These are phyloP conservation scores for Sanguinoderma infundibulare DNA, from an alignment of 1,284 basidiomycete species.

Conservation along the genomic window DNA sequence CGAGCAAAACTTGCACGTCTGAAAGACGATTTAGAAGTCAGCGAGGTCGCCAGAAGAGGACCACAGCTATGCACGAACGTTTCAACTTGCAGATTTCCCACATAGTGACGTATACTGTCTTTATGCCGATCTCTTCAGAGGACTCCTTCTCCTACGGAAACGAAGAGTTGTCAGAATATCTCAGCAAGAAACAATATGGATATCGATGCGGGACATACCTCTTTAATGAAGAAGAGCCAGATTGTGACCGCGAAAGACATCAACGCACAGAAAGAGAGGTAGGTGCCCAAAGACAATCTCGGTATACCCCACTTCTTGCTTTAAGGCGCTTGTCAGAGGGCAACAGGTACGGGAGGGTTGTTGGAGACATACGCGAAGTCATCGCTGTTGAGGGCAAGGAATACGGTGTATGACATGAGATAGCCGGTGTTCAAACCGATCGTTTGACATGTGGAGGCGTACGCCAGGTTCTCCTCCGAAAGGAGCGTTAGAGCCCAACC, in stretches of 20 bases:
- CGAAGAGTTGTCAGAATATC: not conserved
- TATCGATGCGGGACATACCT: constrained; percentile 63
- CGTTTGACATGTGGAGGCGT: constrained; percentile 98
- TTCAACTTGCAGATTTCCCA: constrained; percentile 92
- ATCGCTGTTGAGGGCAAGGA: constrained; percentile 95
- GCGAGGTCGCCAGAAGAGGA: not conserved
- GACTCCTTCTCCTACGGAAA: constrained; percentile 69
- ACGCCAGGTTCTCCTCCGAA: constrained; percentile 94
- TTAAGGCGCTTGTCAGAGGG: constrained; percentile 5
- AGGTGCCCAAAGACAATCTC: constrained; percentile 79
- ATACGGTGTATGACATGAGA: constrained; percentile 97
- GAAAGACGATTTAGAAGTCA: constrained; percentile 10
- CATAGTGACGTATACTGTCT: constrained; percentile 92
- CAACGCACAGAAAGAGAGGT: constrained; percentile 87
- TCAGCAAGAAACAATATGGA: not conserved
- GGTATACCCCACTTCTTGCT: constrained; percentile 88
- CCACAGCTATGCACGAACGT: constrained; percentile 55
- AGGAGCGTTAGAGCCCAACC: constrained; percentile 98
- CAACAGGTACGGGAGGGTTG: not conserved
- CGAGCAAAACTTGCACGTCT: constrained; percentile 92
- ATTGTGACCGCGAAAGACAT: constrained; percentile 84
- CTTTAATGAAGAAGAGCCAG: constrained; percentile 92
- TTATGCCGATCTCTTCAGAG: constrained; percentile 88
- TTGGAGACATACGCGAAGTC: constrained; percentile 76
- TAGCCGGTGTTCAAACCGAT: constrained; percentile 97